A percentile compares a stretch with the other conserved stretches of the same genome.
phyloP scores from a whole-genome alignment of 495 filamentous ascomycete genomes.

The Patellaria atrata region DNA sequence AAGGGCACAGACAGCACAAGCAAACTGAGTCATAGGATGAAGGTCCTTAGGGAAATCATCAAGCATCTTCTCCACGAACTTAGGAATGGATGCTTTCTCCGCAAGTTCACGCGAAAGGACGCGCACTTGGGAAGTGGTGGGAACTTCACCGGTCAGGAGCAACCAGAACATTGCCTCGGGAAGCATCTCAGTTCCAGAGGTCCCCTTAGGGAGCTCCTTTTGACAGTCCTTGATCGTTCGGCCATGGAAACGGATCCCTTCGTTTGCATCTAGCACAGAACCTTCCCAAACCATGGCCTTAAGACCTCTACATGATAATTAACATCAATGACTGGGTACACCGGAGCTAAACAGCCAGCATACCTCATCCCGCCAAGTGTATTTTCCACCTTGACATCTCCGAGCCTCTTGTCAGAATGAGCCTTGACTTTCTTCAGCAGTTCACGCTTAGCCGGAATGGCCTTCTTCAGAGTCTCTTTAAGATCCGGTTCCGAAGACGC shows the following conservation, averaged over 20 bases:
- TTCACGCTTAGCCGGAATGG: constrained; percentile 84
- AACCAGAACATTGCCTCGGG: constrained; percentile 99
- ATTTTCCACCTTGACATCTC: constrained; percentile 88
- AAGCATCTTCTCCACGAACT: constrained; percentile 73
- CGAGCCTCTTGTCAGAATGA: constrained; percentile 66
- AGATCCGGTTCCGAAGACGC: constrained; percentile 70
- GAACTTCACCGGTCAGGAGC: constrained; percentile 83
- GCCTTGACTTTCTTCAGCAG: constrained; percentile 82
- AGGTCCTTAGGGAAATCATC: constrained; percentile 77
- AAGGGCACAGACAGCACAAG: constrained; percentile 82
- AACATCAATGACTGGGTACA: background rate
- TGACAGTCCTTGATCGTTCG: constrained; percentile 97
- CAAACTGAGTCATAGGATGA: constrained; percentile 97
- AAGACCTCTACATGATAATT: constrained; percentile 42
- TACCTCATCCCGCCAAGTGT: constrained; percentile 90
- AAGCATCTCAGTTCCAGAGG: constrained; percentile 92
- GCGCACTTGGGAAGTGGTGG: constrained; percentile 66
- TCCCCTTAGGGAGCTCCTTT: constrained; percentile 81
- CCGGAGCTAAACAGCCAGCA: constrained; percentile 4
- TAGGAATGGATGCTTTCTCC: constrained; percentile 70
- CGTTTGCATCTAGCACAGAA: constrained; percentile 88
- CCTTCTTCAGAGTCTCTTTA: constrained; percentile 65
- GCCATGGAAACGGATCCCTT: constrained; percentile 97
- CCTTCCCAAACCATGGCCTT: constrained; percentile 99
- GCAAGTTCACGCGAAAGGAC: constrained; percentile 72